Evolutionary conservation across 768 basidiomycete genomes (phyloP).

Genomic region (Kondoa subrosea): DNA sequence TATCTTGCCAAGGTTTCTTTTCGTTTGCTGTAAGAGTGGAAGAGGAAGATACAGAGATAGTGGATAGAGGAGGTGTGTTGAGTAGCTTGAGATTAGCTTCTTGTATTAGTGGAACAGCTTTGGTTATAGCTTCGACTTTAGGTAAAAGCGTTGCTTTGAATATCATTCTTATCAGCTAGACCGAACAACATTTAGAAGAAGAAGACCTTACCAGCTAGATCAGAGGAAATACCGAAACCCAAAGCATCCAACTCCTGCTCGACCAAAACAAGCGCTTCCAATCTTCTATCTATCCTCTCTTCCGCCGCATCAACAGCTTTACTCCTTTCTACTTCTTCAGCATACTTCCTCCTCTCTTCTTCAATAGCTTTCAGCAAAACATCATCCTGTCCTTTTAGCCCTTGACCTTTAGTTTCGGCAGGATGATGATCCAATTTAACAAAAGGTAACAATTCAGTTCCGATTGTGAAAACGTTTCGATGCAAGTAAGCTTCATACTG

Average conservation of each 20-base stretch:
- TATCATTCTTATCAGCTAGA: no score
- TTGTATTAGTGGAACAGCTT: neutral
- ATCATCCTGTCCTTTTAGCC: conserved; percentile 15
- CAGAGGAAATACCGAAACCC: neutral
- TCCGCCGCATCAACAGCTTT: conserved; percentile 18
- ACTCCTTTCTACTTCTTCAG: conserved; percentile 21
- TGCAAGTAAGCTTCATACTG: conserved; percentile 26
- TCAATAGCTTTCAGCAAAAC: conserved; percentile 20
- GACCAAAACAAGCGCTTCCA: conserved; percentile 9
- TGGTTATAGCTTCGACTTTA: neutral
- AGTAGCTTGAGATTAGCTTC: neutral
- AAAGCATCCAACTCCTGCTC: conserved; percentile 10
- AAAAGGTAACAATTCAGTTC: conserved; percentile 20
- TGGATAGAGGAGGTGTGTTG: neutral
- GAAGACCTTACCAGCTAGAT: neutral
- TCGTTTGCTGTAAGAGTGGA: neutral
- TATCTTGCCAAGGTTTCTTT: neutral
- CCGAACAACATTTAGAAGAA: neutral
- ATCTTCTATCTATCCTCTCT: conserved; percentile 14
- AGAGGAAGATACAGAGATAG: neutral
- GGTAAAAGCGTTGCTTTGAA: neutral
- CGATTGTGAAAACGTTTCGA: conserved; percentile 24
- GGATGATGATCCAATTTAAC: conserved; percentile 22
- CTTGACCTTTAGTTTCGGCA: conserved; percentile 6
- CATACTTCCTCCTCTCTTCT: conserved; percentile 20